Evolutionary conservation across 2,329 filamentous ascomycete species (phyloP), one percentile per base, ranked within the genome.

Genomic region (Colletotrichum truncatum): DNA sequence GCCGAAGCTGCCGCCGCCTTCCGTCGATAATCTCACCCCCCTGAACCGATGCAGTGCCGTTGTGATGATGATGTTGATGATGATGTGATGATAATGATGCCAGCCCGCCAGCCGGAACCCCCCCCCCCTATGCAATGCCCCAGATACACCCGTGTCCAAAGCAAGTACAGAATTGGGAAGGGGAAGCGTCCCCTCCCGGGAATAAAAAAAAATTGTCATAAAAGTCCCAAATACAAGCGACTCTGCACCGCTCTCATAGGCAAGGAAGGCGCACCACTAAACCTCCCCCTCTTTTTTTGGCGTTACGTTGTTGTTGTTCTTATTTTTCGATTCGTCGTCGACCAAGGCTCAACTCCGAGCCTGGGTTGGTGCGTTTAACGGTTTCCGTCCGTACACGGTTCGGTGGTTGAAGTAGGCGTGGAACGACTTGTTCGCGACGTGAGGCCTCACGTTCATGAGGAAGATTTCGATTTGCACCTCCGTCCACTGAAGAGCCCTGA

Each of bases 391-490:
- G 57, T 75, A 76, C 3, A 82, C 74, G 36, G 73, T 77, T 51
- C 79, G 73, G 45, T 78, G 81, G 1, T 78, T 77, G 43, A 81
- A 76, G 64, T 82, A 82, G 11, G 77, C 70, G 60, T 81, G 80
- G 12, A 72, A 76, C 8, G 69, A 70, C 18, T 75, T 73, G 18
- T 76, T 75, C 43, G 71, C 75, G n/a, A 82, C 62, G 9, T 76
- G 68, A 68, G 77, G 80, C 30, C 80, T 75, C 6, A 82, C 80
- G 10, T 79, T 75, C 26, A 82, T 69, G 5, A 82, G 74, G 34
- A 82, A 80, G 72, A 82, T 78, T 67, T 82, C 78, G 30, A 81
- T 79, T 68, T 82, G 78, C 14, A 79, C 59, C 25, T 69, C 46
- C 1, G 80, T 81, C 80, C 80, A 82, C 5, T 72, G 68, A 2